These are phyloP conservation scores for Suhomyces faveliae DNA, from an alignment of 805 yeast species.

Conservation along the genomic window DNA sequence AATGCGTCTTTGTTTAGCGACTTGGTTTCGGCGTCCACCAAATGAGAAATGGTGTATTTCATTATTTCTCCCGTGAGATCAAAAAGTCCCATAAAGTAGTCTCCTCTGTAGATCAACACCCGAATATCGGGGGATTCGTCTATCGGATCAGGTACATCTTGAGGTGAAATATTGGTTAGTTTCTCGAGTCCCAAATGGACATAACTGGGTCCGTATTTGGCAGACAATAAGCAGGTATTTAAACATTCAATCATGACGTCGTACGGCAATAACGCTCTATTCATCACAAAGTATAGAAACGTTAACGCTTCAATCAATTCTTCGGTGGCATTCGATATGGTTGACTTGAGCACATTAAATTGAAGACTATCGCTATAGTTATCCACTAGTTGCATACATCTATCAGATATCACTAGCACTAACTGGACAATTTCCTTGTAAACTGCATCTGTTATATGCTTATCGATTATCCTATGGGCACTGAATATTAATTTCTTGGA, in stretches of 20 bases:
- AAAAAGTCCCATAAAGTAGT: conserved; percentile 40
- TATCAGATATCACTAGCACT: conserved; percentile 11
- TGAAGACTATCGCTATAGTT: conserved; percentile 13
- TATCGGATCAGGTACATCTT: background rate
- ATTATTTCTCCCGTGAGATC: conserved; percentile 44
- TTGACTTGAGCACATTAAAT: conserved; percentile 15
- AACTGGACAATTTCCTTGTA: conserved; percentile 14
- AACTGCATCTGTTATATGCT: background rate
- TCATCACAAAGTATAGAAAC: conserved; percentile 18
- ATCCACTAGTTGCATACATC: conserved; percentile 7
- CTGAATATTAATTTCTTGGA: conserved; percentile 36
- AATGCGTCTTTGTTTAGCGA: conserved; percentile 11
- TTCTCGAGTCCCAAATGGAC: background rate
- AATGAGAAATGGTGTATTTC: conserved; percentile 35
- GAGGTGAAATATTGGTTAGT: background rate
- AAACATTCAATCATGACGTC: conserved; percentile 9
- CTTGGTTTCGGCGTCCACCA: conserved; percentile 12
- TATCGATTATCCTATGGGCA: conserved; percentile 17
- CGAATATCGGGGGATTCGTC: background rate
- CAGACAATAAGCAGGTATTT: background rate
- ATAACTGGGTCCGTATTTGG: background rate
- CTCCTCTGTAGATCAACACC: conserved; percentile 21
- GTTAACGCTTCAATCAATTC: conserved; percentile 29
- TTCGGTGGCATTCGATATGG: conserved; percentile 24
- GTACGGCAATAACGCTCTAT: conserved; percentile 13